Evolutionary conservation across 345 rosid genomes (phyloP).

Genomic region (Combretum micranthum): DNA sequence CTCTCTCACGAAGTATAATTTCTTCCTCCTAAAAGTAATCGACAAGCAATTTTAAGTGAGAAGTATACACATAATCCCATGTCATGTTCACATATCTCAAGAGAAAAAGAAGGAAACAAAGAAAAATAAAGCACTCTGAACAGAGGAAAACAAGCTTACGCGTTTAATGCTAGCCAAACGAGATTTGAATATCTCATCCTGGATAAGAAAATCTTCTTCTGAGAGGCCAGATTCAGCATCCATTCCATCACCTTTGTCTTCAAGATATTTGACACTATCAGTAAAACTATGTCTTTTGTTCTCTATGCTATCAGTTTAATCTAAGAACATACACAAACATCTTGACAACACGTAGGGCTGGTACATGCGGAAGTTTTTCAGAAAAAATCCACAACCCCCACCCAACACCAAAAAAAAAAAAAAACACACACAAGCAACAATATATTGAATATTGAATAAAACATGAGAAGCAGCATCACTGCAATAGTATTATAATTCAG

Average conservation of each 20-base stretch:
- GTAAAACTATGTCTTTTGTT: constrained; percentile 12
- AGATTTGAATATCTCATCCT: constrained; percentile 93
- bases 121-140: background rate
- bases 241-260: constrained; percentile 81
- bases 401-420: too few relatives aligned
- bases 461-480: too few relatives aligned
- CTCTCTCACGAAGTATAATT: constrained; percentile 83
- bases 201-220: constrained; percentile 82
- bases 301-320: background rate
- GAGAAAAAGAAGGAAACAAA: constrained; percentile 6
- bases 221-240: constrained; percentile 68
- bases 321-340: too few relatives aligned
- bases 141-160: constrained; percentile 38
- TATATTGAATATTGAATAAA: too few relatives aligned
- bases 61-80: background rate
- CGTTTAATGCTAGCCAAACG: constrained; percentile 93
- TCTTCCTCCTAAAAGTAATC: constrained; percentile 77
- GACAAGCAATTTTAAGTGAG: constrained; percentile 11
- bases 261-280: constrained; percentile 19
- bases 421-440: too few relatives aligned
- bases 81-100: background rate
- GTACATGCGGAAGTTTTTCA: too few relatives aligned
- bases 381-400: too few relatives aligned
- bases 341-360: too few relatives aligned
- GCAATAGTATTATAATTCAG: too few relatives aligned